These are phyloP conservation scores for Colletotrichum lentis DNA, from an alignment of 2,329 filamentous ascomycete species.

Conservation along the genomic window DNA sequence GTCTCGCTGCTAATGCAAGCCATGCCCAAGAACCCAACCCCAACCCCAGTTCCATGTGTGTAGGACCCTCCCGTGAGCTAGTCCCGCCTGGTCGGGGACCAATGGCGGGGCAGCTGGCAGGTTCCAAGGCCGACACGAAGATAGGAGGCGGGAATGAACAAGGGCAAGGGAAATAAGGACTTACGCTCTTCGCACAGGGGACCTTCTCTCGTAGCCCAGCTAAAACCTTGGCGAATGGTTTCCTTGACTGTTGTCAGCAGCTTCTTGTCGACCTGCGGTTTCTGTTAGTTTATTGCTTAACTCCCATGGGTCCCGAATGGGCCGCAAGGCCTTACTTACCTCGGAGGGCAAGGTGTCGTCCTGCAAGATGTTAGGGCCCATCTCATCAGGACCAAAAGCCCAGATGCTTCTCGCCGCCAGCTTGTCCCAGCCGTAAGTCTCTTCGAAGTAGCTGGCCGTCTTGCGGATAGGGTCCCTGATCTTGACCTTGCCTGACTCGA, in stretches of 20 bases:
- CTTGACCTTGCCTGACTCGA: slow-evolving; percentile 87
- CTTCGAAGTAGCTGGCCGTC: slow-evolving; percentile 96
- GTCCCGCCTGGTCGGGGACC: slow-evolving; percentile 23
- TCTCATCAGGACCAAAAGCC: slow-evolving; percentile 97
- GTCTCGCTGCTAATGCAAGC: slow-evolving; percentile 31
- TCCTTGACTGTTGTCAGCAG: slow-evolving; percentile 86
- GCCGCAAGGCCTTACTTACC: slow-evolving; percentile 59
- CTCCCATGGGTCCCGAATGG: neutral
- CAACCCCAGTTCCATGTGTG: slow-evolving; percentile 27
- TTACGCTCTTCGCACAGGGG: slow-evolving; percentile 96
- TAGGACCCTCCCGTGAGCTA: slow-evolving; percentile 26
- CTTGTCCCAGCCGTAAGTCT: slow-evolving; percentile 96
- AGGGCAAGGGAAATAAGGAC: slow-evolving; percentile 49
- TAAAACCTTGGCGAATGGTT: slow-evolving; percentile 93
- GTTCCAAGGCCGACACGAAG: slow-evolving; percentile 27
- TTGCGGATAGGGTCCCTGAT: slow-evolving; percentile 93
- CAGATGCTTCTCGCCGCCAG: slow-evolving; percentile 94
- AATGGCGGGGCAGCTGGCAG: slow-evolving; percentile 6
- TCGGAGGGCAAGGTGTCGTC: slow-evolving; percentile 95
- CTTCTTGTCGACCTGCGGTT: slow-evolving; percentile 82
- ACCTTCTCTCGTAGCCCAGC: slow-evolving; percentile 94
- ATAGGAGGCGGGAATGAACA: slow-evolving; percentile 30
- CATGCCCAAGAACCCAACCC: slow-evolving; percentile 27
- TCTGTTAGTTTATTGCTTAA: slow-evolving; percentile 31
- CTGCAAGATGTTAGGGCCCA: slow-evolving; percentile 92